Base-by-base conservation (phyloP, 257 asterid genomes). In the Jasminum sambac region DNA sequence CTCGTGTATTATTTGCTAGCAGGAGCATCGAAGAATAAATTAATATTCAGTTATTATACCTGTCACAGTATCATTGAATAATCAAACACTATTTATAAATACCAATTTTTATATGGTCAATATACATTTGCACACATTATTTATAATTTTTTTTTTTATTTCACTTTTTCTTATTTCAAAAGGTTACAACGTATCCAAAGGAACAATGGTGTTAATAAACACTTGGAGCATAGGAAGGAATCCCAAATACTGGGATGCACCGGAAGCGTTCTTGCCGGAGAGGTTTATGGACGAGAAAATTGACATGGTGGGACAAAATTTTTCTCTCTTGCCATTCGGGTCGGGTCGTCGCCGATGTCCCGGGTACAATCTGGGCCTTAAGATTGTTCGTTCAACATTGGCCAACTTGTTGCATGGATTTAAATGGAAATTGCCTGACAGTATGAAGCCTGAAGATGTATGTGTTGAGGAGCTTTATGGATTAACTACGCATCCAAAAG, bases 151-250 rank as follows among this genome's bases (percentile, higher is more conserved):
- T n/a, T n/a, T n/a, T n/a, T n/a, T n/a, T n/a, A n/a, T n/a, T n/a
- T n/a, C 36, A 1, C 1, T 30, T 1, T 30, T 30, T 30, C 36
- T 30, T 4, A 30, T 30, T 30, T 6, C 58, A 17, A 21, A 12
- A 25, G 83, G 83, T 13, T 81, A 74, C 71, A 52, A 74, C 63
- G 40, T 80, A 11, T 14, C 68, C 14, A 77, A 73, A 67, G 80
- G 85, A 3, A 80, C 82, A 0, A 77, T 16, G 0, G 64, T 81
- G 21, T n/a, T 77, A 0, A 26, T 78, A 24, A 77, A 81, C 8
- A 5, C 69, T 0, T 80, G 80, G 78, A 73, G 79, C 71, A 71
- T 77, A 25, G 76, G 78, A 23, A 74, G 85, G 52, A 77, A 77
- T 11, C 77, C 63, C 1, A 59, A 34, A 5, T 46, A 34, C n/a